Evolutionary conservation across 495 filamentous ascomycete species (phyloP).

Genomic region (Hypoxylon crocopeplum): DNA sequence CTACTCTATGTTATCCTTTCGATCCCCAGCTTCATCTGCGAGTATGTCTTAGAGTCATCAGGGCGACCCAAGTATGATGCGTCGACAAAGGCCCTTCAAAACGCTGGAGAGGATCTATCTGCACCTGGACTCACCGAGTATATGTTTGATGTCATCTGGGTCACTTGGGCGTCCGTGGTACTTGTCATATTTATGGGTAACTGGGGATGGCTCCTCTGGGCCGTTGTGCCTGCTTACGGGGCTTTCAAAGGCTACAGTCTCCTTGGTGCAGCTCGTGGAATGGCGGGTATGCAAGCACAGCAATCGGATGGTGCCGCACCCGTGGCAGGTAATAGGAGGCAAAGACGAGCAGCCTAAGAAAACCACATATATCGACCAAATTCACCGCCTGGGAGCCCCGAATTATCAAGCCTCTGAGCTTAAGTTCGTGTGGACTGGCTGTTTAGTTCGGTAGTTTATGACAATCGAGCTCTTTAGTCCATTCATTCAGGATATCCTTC

Average conservation of each 20-base stretch:
- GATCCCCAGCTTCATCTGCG: constrained; percentile 74
- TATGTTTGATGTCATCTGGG: constrained; percentile 96
- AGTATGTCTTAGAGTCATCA: constrained; percentile 81
- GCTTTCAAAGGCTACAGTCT: constrained; percentile 72
- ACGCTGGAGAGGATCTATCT: constrained; percentile 85
- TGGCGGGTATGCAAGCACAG: constrained; percentile 60
- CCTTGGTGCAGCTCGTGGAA: constrained; percentile 68
- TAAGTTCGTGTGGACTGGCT: background rate
- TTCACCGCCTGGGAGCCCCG: background rate
- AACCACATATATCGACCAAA: background rate
- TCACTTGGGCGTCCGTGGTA: constrained; percentile 76
- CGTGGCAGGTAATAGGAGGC: constrained; percentile 57
- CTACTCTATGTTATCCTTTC: constrained; percentile 75
- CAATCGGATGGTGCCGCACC: constrained; percentile 42
- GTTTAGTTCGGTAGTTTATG: constrained; percentile 34
- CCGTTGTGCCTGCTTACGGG: constrained; percentile 73
- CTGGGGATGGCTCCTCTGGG: constrained; percentile 77
- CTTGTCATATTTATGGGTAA: constrained; percentile 74
- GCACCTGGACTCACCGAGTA: constrained; percentile 93
- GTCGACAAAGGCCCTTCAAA: constrained; percentile 69
- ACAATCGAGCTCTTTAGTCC: constrained; percentile 57
- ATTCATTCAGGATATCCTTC: constrained; percentile 64
- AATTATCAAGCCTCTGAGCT: background rate
- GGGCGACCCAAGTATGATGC: constrained; percentile 76
- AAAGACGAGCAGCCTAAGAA: constrained; percentile 49